Percentiles rank a stretch among this genome's conserved stretches.
These are phyloP conservation scores for Torulaspora gathmanii DNA, from an alignment of 805 yeast species.

Conservation along the genomic window DNA sequence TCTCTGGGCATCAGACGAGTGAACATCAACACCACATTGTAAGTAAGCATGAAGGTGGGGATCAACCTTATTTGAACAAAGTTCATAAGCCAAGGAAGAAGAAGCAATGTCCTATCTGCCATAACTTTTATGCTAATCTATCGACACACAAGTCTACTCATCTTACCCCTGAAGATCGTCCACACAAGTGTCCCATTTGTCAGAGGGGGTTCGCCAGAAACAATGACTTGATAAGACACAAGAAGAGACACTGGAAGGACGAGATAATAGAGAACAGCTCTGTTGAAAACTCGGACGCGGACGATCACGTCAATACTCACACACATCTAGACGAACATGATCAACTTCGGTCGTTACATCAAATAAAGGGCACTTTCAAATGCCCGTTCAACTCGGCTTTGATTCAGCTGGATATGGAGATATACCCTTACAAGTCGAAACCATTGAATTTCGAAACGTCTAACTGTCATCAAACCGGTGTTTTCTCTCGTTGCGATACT, in stretches of 20 bases:
- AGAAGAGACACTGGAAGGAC: conserved; percentile 80
- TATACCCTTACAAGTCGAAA: conserved; percentile 27
- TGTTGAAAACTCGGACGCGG: conserved; percentile 8
- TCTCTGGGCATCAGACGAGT: not conserved
- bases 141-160: conserved; percentile 83
- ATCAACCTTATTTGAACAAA: conserved; percentile 2
- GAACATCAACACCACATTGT: conserved; percentile 2
- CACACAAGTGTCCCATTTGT: conserved; percentile 74
- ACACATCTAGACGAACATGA: conserved; percentile 17
- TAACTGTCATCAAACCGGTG: conserved; percentile 74
- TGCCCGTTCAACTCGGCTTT: conserved; percentile 59
- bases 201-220: conserved; percentile 82
- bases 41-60: not conserved
- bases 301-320: conserved; percentile 3
- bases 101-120: conserved; percentile 69
- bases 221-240: conserved; percentile 80
- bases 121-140: conserved; percentile 64
- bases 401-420: conserved; percentile 31
- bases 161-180: conserved; percentile 63
- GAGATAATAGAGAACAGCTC: conserved; percentile 16
- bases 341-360: conserved; percentile 29
- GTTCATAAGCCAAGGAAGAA: conserved; percentile 51
- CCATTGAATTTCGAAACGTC: conserved; percentile 29
- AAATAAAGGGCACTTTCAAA: conserved; percentile 47
- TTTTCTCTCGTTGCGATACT: conserved; percentile 85